A percentile compares a stretch with the other conserved stretches of the same genome.
phyloP scores from a whole-genome alignment of 2,329 filamentous ascomycete species.

The Penicillium oxalicum region DNA sequence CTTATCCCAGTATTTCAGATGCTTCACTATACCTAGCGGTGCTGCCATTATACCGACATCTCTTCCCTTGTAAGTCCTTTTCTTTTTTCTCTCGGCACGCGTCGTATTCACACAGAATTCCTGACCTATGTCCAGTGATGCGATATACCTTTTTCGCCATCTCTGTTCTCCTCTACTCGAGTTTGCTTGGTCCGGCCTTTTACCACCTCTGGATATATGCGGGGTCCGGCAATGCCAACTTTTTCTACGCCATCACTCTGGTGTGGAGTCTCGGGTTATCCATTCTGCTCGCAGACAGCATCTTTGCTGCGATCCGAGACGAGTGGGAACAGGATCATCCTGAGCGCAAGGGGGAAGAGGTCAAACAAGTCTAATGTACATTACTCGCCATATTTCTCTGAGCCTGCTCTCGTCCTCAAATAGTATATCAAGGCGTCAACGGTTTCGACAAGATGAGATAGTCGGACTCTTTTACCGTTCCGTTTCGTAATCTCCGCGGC shows the following conservation, averaged over 20 bases:
- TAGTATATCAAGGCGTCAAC: conserved; percentile 17
- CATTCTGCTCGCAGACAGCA: conserved; percentile 75
- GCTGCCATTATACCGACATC: conserved; percentile 79
- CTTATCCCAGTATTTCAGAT: conserved; percentile 90
- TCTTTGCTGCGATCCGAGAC: conserved; percentile 84
- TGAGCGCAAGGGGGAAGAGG: conserved; percentile 82
- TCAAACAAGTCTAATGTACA: conserved; percentile 65
- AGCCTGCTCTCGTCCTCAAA: neutral
- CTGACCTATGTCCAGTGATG: conserved; percentile 59
- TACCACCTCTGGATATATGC: conserved; percentile 98
- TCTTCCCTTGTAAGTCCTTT: conserved; percentile 65
- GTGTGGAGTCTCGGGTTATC: conserved; percentile 93
- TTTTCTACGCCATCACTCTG: conserved; percentile 98
- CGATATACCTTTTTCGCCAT: conserved; percentile 85
- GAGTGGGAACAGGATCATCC: conserved; percentile 91
- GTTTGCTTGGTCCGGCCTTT: conserved; percentile 85
- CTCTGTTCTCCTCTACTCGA: conserved; percentile 77
- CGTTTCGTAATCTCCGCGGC: conserved; percentile 45
- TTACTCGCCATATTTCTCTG: conserved; percentile 6
- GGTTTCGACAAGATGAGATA: conserved; percentile 51
- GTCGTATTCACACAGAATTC: neutral
- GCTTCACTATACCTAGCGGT: conserved; percentile 78
- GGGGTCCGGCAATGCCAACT: conserved; percentile 95
- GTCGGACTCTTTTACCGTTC: conserved; percentile 45
- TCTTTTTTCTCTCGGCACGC: too few species aligned